Evolutionary conservation across 2,329 filamentous ascomycete species (phyloP).

Genomic region (Gliomastix tumulicola): DNA sequence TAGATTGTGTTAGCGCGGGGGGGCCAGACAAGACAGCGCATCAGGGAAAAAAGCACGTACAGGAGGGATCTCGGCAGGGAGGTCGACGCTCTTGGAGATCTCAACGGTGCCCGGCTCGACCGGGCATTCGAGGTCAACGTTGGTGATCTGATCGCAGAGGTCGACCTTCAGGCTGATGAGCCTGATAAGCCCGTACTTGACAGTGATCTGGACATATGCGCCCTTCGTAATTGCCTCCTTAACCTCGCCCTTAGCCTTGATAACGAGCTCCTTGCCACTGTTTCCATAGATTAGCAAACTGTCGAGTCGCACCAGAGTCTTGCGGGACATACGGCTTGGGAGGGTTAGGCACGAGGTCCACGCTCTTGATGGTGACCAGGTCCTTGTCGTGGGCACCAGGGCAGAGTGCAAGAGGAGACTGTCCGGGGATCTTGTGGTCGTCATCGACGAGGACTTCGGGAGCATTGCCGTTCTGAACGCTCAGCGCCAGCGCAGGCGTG

Average conservation of each 20-base stretch:
- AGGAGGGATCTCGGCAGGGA: constrained; percentile 82
- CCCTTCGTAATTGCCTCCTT: constrained; percentile 66
- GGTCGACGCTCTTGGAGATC: constrained; percentile 73
- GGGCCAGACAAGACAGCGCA: background rate
- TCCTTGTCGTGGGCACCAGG: constrained; percentile 57
- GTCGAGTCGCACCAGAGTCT: background rate
- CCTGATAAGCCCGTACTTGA: constrained; percentile 92
- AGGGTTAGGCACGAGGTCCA: constrained; percentile 81
- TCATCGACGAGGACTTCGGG: constrained; percentile 35
- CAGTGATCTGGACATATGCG: constrained; percentile 73
- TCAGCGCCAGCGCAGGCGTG: constrained; percentile 36
- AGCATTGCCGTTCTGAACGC: constrained; percentile 26
- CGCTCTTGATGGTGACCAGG: constrained; percentile 67
- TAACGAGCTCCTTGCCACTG: constrained; percentile 71
- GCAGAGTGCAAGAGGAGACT: constrained; percentile 82
- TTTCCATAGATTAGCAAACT: constrained; percentile 13
- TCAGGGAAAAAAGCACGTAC: constrained; percentile 45
- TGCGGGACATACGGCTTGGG: constrained; percentile 60
- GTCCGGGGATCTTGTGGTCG: constrained; percentile 65
- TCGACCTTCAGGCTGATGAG: constrained; percentile 76
- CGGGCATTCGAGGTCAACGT: constrained; percentile 86
- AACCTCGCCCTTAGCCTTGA: constrained; percentile 73
- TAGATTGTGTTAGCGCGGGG: background rate
- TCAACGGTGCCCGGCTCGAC: constrained; percentile 70
- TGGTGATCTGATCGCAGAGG: constrained; percentile 81